Conservation (phyloP, 2,329 filamentous ascomycete species). For the Ampelomyces quisqualis region DNA sequence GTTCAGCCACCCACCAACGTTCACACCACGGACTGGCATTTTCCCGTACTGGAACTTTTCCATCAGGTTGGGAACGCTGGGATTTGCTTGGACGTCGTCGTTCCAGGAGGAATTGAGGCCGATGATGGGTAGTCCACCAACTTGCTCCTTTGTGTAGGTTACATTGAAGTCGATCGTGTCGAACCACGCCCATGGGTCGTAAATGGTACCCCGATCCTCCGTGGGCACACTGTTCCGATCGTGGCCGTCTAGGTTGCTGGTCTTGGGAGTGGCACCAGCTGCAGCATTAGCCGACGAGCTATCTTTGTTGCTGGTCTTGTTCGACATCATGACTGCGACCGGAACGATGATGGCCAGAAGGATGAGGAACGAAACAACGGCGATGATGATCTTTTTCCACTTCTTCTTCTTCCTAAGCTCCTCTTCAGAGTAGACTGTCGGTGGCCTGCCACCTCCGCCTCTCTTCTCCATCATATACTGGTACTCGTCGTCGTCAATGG, state of each 20-base stretch:
- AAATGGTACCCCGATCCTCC: slow-evolving; percentile 69
- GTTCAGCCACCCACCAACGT: slow-evolving; percentile 89
- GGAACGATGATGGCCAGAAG: slow-evolving; percentile 51
- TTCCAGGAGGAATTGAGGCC: slow-evolving; percentile 84
- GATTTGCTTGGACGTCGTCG: slow-evolving; percentile 75
- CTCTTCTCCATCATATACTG: slow-evolving; percentile 45
- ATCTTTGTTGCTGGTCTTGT: slow-evolving; percentile 43
- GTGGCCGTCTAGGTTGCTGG: slow-evolving; percentile 49
- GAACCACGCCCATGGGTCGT: slow-evolving; percentile 91
- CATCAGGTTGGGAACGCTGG: slow-evolving; percentile 74
- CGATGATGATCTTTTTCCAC: slow-evolving; percentile 56
- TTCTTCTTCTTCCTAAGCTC: slow-evolving; percentile 44
- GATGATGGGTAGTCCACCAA: slow-evolving; percentile 88
- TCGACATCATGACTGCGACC: slow-evolving; percentile 49
- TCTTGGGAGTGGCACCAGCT: slow-evolving; percentile 39
- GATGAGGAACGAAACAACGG: slow-evolving; percentile 41
- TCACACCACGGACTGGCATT: slow-evolving; percentile 83
- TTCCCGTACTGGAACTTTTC: slow-evolving; percentile 76
- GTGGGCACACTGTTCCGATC: slow-evolving; percentile 49
- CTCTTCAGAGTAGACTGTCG: slow-evolving; percentile 43
- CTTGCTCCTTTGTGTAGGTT: slow-evolving; percentile 82
- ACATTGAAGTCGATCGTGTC: slow-evolving; percentile 90
- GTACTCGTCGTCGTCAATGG: slow-evolving; percentile 46
- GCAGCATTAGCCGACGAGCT: slow-evolving; percentile 24
- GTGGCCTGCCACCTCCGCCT: slow-evolving; percentile 42